Evolutionary conservation across 208 protist species (phyloP), one percentile per base, ranked within the genome.

Genomic region (Crithidia thermophila): DNA sequence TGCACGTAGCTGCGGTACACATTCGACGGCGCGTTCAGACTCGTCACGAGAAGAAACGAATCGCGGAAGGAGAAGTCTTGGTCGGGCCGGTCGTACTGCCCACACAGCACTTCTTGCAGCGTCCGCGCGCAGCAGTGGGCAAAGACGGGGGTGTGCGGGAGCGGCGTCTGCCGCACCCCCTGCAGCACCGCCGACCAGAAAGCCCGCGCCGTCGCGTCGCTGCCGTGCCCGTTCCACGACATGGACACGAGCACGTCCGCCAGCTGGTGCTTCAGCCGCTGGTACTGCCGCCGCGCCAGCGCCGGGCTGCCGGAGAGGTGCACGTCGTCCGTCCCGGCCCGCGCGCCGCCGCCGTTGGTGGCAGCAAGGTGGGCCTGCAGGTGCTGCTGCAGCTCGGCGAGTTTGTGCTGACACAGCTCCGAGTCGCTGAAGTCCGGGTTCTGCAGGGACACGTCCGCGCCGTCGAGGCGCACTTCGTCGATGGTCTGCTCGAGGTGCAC

Each of bases 41-140:
- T 65, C 40, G 66, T 75, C 52, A 90, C 33, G 9, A 87, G 55
- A 46, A 90, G 9, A 11, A 75, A 75, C 20, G 68, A 87, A 27
- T 59, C 33, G 16, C 58, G 23, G 45, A 81, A 83, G 34, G 66
- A 59, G 60, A 87, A 87, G 47, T 60, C 52, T 11, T 30, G n/a
- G 20, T 55, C 53, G 13, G 42, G 52, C 36, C 43, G 59, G 28
- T 75, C 68, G 59, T 62, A 63, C 4, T 53, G 43, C 6, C 75
- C 59, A 30, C 84, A 90, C 0, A 90, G 50, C 28, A 90, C 75
- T 23, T 90, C 74, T 2, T 65, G 69, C 42, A 87, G 58, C 27
- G 83, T 72, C 13, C 84, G 77, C 1, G 84, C 55, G 67, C 78
- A 79, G 68, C 81, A 90, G 61, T 80, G 66, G 4, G 59, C 45